Base-by-base conservation (phyloP, 495 filamentous ascomycete genomes). In the Apiosordaria backusii region DNA sequence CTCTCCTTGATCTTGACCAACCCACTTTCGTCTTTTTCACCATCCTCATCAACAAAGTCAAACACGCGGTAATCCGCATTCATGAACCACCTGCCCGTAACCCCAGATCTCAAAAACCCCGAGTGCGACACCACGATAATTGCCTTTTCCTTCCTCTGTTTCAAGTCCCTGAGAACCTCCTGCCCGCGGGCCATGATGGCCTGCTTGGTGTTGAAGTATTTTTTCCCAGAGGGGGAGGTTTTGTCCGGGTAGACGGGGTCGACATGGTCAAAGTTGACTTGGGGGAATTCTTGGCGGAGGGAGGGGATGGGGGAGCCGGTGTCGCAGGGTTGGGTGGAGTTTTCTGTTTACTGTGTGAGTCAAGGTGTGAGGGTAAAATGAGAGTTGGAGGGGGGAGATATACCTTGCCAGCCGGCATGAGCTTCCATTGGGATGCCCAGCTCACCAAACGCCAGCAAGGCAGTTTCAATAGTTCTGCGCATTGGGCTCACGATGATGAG, bases 51-150 rank as follows among this genome's bases (percentile, higher is more conserved):
- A 23, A 76, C 80, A 63, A 87, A 85, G 3, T 88, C 83, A 68
- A 88, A 88, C 53, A 89, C 76, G 9, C 87, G 79, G 68, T 83
- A 89, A 68, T 89, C 86, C 6, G 82, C 87, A 68, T 89, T 89
- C 55, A 78, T 79, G 66, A 78, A 88, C 71, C 74, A 77, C 21
- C 74, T 74, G 4, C 81, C 76, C 5, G 78, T 77, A 24, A 88
- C 78, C 4, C 74, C 80, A 19, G 75, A 57, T 15, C 84, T 68
- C 60, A 88, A 68, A 68, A 89, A 89, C 3, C 80, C 85, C 0
- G 85, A 85, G 70, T 89, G 87, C 29, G 80, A 82, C 4, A 88
- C 83, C 1, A 88, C 86, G 5, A 86, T 75, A 65, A 89, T 82
- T 59, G 84, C 81, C 72, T 87, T 87, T 73, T 88, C 87, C 0